A percentile compares a stretch with the other conserved stretches of the same genome.
Conservation (phyloP, 1,284 basidiomycete species). For the Coriolopsis trogii region DNA sequence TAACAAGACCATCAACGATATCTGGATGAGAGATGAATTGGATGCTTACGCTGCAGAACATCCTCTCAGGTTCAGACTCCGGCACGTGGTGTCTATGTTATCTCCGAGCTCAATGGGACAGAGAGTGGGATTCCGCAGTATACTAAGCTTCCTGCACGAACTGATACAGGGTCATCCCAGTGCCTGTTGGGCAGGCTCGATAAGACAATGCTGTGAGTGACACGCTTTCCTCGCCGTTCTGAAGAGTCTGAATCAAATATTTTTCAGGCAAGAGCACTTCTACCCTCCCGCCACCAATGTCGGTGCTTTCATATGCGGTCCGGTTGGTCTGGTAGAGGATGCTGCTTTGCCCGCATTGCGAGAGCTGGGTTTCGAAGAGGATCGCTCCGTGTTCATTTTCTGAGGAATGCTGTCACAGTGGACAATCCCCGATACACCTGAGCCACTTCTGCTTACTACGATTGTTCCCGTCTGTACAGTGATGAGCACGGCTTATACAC, state of each 20-base stretch:
- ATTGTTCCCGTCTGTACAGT: too few relatives aligned
- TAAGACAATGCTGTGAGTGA: constrained; percentile 21
- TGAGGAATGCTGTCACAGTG: too few relatives aligned
- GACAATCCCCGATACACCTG: too few relatives aligned
- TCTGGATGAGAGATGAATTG: constrained; percentile 25
- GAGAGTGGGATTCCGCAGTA: neutral
- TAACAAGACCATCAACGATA: constrained; percentile 29
- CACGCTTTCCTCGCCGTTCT: neutral
- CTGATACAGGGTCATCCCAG: constrained; percentile 1
- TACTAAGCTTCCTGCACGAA: neutral
- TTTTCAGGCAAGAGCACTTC: constrained; percentile 24
- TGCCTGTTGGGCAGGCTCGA: constrained; percentile 20
- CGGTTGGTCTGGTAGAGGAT: constrained; percentile 25
- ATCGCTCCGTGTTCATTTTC: constrained; percentile 24
- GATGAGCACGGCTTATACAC: too few relatives aligned
- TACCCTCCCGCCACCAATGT: constrained; percentile 16
- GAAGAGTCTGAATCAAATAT: neutral
- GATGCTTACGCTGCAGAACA: constrained; percentile 20
- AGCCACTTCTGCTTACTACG: too few relatives aligned
- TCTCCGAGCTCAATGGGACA: constrained; percentile 17
- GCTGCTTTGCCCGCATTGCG: constrained; percentile 20
- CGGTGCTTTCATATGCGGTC: constrained; percentile 25
- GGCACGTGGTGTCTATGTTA: constrained; percentile 28
- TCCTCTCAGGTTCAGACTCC: constrained; percentile 24
- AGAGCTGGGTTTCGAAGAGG: constrained; percentile 28